These are phyloP conservation scores for Camillea tinctor DNA, from an alignment of 2,329 filamentous ascomycete species.

Conservation along the genomic window DNA sequence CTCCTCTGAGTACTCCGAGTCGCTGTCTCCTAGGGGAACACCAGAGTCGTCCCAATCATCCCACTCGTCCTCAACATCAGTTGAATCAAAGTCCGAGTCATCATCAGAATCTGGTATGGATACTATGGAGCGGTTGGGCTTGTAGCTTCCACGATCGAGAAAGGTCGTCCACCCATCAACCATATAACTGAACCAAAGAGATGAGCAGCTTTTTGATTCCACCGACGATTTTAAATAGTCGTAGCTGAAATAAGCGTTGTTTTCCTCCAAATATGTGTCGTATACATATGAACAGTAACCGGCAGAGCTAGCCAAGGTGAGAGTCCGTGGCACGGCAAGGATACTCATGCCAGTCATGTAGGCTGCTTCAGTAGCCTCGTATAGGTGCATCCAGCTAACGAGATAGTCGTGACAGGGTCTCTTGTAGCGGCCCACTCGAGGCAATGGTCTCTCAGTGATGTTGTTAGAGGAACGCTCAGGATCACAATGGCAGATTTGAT, in stretches of 20 bases:
- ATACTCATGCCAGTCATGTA: conserved; percentile 11
- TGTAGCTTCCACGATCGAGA: conserved; percentile 6
- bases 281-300: conserved; percentile 13
- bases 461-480: neutral
- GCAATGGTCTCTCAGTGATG: neutral
- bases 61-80: conserved; percentile 8
- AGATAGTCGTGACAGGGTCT: conserved; percentile 10
- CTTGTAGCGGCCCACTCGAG: neutral
- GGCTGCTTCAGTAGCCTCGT: conserved; percentile 10
- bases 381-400: conserved; percentile 17
- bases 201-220: neutral
- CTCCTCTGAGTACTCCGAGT: neutral
- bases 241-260: neutral
- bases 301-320: conserved; percentile 10
- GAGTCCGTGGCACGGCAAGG: conserved; percentile 13
- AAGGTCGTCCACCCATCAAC: conserved; percentile 19
- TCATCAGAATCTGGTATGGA: neutral
- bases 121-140: neutral
- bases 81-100: neutral
- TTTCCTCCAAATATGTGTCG: conserved; percentile 17
- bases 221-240: neutral
- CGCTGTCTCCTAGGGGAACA: conserved; percentile 7
- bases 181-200: conserved; percentile 12
- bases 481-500: conserved; percentile 18
- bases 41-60: conserved; percentile 23